Evolutionary conservation across 192 early-diverging fungal genomes (phyloP).

Genomic region (Entophlyctis luteolus): DNA sequence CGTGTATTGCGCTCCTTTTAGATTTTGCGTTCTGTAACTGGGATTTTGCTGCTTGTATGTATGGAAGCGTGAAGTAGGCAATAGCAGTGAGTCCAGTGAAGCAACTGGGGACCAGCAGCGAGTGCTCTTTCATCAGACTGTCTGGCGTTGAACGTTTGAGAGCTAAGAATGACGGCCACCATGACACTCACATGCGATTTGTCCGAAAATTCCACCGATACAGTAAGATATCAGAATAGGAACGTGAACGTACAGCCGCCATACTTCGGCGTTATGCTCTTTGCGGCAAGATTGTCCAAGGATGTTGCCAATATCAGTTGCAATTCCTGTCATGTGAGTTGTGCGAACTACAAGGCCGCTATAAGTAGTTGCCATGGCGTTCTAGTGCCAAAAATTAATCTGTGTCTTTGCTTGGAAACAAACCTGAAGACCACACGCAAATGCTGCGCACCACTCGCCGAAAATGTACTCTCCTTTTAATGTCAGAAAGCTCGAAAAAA

Average conservation of each 20-base stretch:
- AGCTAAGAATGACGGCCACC: not conserved
- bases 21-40: not conserved
- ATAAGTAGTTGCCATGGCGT: conserved; percentile 54
- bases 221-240: conserved; percentile 47
- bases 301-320: conserved; percentile 59
- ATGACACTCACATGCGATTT: conserved; percentile 14
- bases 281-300: conserved; percentile 47
- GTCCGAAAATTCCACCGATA: conserved; percentile 38
- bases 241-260: conserved; percentile 53
- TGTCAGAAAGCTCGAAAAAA: conserved; percentile 47
- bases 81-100: conserved; percentile 42
- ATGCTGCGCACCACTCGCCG: conserved; percentile 58
- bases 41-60: conserved; percentile 35
- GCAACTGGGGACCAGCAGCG: conserved; percentile 44
- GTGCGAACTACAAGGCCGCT: conserved; percentile 53
- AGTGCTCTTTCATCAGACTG: conserved; percentile 31
- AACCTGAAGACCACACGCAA: conserved; percentile 52
- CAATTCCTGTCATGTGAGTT: conserved; percentile 59
- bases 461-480: conserved; percentile 41
- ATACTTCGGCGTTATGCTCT: conserved; percentile 47
- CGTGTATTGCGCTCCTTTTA: too few species aligned
- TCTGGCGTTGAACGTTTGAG: too few species aligned
- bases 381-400: not conserved
- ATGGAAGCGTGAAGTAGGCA: conserved; percentile 46
- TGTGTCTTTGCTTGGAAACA: too few species aligned